Percentiles rank a stretch among this genome's conserved stretches.
phyloP scores from a whole-genome alignment of 2,329 filamentous ascomycete genomes.

The Epichloe typhina region DNA sequence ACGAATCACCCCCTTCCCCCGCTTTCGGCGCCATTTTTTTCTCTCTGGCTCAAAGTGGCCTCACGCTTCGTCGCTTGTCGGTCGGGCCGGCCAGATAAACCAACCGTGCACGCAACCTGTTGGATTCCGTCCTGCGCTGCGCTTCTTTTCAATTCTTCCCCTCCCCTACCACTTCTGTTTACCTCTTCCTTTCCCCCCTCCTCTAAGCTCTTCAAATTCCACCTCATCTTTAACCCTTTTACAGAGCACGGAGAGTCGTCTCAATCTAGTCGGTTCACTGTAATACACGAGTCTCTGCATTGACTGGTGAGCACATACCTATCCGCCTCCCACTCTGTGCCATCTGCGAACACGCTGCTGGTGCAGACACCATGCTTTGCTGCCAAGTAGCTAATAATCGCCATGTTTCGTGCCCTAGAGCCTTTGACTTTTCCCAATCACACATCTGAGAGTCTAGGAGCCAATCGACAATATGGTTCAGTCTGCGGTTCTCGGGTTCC shows the following conservation, averaged over 20 bases:
- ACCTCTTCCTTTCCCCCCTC: conserved; percentile 8
- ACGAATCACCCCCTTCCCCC: conserved; percentile 12
- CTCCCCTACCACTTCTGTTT: conserved; percentile 9
- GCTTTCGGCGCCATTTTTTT: conserved; percentile 21
- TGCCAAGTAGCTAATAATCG: neutral
- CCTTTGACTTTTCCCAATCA: conserved; percentile 2
- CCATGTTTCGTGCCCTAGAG: conserved; percentile 1
- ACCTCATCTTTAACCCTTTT: neutral
- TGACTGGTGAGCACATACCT: conserved; percentile 1
- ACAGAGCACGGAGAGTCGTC: conserved; percentile 5
- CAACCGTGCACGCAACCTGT: neutral
- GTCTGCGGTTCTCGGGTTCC: conserved; percentile 87
- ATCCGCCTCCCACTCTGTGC: neutral
- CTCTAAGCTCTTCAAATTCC: neutral
- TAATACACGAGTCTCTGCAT: conserved; percentile 7
- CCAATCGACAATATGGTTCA: conserved; percentile 43
- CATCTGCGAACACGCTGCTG: neutral
- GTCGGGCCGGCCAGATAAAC: neutral
- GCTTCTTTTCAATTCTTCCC: conserved; percentile 8
- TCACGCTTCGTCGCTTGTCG: conserved; percentile 6
- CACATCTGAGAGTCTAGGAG: conserved; percentile 7
- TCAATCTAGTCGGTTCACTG: conserved; percentile 4
- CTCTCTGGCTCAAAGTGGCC: conserved; percentile 10
- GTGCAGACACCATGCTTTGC: conserved; percentile 1
- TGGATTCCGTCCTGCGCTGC: conserved; percentile 7